Percentiles rank a stretch among this genome's conserved stretches.
Conservation (phyloP, 2,329 filamentous ascomycete species). For the Nakataea oryzae region DNA sequence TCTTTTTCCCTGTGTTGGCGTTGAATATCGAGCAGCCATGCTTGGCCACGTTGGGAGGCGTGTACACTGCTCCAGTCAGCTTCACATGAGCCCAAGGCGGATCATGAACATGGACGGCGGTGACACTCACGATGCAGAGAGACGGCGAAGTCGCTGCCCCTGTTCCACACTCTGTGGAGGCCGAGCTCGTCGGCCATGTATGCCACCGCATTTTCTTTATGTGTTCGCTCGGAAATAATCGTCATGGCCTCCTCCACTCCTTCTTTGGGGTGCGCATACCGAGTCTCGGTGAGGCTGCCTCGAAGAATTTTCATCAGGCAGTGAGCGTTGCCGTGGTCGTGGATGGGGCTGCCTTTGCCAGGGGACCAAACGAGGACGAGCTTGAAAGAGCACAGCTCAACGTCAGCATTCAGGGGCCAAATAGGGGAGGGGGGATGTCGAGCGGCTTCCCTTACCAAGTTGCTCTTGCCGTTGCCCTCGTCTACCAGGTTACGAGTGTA, state of each 20-base stretch:
- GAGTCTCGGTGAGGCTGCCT: conserved; percentile 69
- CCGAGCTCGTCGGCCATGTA: conserved; percentile 91
- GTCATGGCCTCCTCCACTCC: conserved; percentile 44
- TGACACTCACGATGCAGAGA: conserved; percentile 61
- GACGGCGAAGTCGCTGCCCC: conserved; percentile 64
- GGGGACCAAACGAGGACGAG: conserved; percentile 85
- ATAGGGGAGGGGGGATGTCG: background rate
- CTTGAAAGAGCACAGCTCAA: conserved; percentile 28
- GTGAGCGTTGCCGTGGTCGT: conserved; percentile 82
- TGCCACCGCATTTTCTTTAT: conserved; percentile 63
- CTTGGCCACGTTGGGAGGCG: conserved; percentile 78
- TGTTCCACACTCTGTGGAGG: conserved; percentile 73
- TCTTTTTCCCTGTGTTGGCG: conserved; percentile 61
- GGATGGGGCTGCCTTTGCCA: conserved; percentile 72
- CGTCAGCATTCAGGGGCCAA: background rate
- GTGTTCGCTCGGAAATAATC: conserved; percentile 56
- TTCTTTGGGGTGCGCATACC: conserved; percentile 60
- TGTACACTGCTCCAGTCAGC: conserved; percentile 48
- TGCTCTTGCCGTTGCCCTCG: conserved; percentile 63
- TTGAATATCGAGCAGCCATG: conserved; percentile 78
- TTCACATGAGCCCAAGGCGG: conserved; percentile 2
- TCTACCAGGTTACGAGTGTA: conserved; percentile 89
- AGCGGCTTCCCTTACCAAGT: conserved; percentile 27
- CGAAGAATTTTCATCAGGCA: conserved; percentile 86
- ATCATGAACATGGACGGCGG: conserved; percentile 7